Conservation (phyloP, 208 protist species). For the Trichomonas gallinae region DNA sequence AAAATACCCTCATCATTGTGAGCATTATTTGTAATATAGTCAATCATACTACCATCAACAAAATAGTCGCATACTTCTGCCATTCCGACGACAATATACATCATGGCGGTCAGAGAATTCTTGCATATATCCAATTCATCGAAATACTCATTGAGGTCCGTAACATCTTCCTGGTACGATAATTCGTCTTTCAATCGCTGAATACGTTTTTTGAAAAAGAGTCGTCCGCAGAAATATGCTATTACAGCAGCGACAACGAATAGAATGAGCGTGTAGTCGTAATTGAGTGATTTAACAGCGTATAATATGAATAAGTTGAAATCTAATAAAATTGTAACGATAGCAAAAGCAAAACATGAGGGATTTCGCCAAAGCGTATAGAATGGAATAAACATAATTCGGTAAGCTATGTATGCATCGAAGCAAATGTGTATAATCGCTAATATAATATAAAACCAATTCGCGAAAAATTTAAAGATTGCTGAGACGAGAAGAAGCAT, state of each 20-base stretch:
- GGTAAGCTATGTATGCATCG: background rate
- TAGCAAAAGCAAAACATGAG: background rate
- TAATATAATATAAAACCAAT: background rate
- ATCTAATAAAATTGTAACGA: background rate
- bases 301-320: background rate
- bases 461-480: background rate
- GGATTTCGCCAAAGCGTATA: background rate
- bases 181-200: background rate
- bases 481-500: background rate
- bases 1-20: background rate
- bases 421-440: background rate
- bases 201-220: background rate
- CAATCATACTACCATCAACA: background rate
- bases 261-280: background rate
- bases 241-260: background rate
- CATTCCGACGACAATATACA: background rate
- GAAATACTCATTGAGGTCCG: background rate
- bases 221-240: background rate
- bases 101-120: background rate
- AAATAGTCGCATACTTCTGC: background rate
- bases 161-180: background rate
- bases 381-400: background rate
- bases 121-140: background rate
- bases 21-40: background rate
- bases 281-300: background rate